phyloP scores from a whole-genome alignment of 768 basidiomycete species.

The Daedalea quercina region DNA sequence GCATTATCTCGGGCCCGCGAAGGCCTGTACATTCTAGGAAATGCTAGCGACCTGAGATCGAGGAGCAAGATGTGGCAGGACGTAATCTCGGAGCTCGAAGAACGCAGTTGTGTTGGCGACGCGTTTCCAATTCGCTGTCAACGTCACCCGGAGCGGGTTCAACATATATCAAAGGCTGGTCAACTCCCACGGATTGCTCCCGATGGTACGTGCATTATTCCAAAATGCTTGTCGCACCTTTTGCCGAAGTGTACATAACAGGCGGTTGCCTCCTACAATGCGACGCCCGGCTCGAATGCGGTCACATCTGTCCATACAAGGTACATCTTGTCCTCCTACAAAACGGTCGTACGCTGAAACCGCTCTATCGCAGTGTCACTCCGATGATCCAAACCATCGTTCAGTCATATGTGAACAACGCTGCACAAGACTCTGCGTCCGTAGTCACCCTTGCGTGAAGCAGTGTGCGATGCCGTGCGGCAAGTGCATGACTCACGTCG shows the following conservation, averaged over 20 bases:
- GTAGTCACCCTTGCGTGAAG: constrained; percentile 52
- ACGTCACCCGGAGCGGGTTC: constrained; percentile 39
- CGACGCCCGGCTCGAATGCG: constrained; percentile 45
- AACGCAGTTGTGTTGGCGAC: constrained; percentile 37
- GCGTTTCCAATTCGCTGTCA: constrained; percentile 52
- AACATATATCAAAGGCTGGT: constrained; percentile 43
- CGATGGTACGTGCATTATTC: constrained; percentile 34
- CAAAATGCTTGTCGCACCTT: too few species aligned
- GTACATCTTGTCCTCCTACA: constrained; percentile 22
- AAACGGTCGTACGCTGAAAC: background rate
- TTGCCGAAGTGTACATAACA: constrained; percentile 10
- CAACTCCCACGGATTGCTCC: constrained; percentile 45
- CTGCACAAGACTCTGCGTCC: constrained; percentile 42
- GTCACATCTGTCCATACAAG: constrained; percentile 59
- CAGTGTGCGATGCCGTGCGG: constrained; percentile 48
- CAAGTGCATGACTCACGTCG: constrained; percentile 39
- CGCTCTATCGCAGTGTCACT: constrained; percentile 41
- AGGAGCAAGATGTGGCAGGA: constrained; percentile 51
- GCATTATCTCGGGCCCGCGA: constrained; percentile 70
- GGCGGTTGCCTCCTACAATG: constrained; percentile 61
- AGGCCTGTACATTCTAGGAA: constrained; percentile 69
- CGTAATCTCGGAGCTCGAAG: constrained; percentile 48
- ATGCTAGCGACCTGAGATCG: constrained; percentile 45
- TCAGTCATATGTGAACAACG: constrained; percentile 40
- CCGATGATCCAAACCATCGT: constrained; percentile 50